Conservation (phyloP, 176 grass and related monocot species). For the Eremochloa ophiuroides region DNA sequence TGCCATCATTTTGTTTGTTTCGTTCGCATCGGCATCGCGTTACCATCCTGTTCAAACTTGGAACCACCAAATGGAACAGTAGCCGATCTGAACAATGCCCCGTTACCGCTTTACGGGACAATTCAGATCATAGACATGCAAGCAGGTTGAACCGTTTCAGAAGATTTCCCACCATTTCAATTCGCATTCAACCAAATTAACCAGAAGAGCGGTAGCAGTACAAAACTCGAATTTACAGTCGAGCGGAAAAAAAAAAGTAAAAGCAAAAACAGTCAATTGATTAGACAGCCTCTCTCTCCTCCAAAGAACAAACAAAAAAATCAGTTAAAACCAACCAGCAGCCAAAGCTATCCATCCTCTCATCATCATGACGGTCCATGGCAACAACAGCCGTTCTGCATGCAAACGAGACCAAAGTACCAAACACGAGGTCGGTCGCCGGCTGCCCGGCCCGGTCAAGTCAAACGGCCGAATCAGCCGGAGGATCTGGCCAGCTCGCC, state of each 20-base stretch:
- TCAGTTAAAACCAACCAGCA: slow-evolving; percentile 31
- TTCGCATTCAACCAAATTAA: slow-evolving; percentile 4
- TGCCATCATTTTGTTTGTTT: not conserved
- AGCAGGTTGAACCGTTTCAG: not conserved
- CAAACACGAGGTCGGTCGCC: not conserved
- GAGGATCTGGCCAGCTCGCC: slow-evolving; percentile 40
- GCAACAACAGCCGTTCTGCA: not conserved
- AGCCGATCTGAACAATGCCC: not conserved
- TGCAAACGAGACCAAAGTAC: not conserved
- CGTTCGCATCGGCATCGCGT: not conserved
- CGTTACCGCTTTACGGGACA: not conserved
- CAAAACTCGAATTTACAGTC: slow-evolving; percentile 60
- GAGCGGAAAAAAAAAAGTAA: not conserved
- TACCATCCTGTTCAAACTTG: not conserved
- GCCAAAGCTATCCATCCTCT: not conserved
- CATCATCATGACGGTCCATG: slow-evolving; percentile 2
- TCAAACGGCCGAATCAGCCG: slow-evolving; percentile 16
- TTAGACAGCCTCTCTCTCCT: slow-evolving; percentile 32
- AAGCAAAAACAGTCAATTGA: slow-evolving; percentile 42
- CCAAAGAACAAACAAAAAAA: slow-evolving; percentile 55
- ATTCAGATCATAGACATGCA: not conserved
- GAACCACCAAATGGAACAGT: slow-evolving; percentile 17
- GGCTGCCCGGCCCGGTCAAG: not conserved
- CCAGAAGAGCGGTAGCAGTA: not conserved
- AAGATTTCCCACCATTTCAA: slow-evolving; percentile 1